Conservation (phyloP, 768 basidiomycete species). For the Mycena filopes region DNA sequence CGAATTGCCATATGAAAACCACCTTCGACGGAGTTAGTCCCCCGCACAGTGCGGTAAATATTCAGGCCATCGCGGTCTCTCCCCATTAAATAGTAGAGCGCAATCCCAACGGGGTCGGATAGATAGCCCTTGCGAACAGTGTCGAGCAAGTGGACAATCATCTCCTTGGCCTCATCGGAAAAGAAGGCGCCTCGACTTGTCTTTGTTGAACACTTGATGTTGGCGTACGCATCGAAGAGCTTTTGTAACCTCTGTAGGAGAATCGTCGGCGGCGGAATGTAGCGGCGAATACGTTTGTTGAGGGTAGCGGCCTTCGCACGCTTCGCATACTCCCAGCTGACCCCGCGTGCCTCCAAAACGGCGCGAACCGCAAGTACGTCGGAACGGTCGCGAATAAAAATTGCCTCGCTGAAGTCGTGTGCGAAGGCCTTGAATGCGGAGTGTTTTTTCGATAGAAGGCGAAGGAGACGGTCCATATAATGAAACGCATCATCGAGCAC, state of each 20-base stretch:
- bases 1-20: conserved; percentile 34
- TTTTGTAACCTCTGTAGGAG: not conserved
- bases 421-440: conserved; percentile 1
- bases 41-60: conserved; percentile 27
- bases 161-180: conserved; percentile 7
- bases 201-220: not conserved
- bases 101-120: conserved; percentile 33
- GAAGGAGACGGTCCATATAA: conserved; percentile 1
- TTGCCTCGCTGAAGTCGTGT: conserved; percentile 2
- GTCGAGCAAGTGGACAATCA: conserved; percentile 1
- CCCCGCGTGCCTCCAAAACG: not conserved
- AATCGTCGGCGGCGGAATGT: not conserved
- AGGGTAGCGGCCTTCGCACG: not conserved
- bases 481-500: conserved; percentile 18
- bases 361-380: not conserved
- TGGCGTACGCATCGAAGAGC: not conserved
- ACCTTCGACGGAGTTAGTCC: conserved; percentile 4
- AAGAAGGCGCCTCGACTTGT: not conserved
- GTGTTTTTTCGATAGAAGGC: not conserved
- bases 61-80: conserved; percentile 31
- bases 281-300: not conserved
- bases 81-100: conserved; percentile 26
- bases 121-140: conserved; percentile 25
- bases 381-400: not conserved
- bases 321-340: not conserved